Base-by-base conservation (phyloP, 2,329 filamentous ascomycete species). In the Drechslerella stenobrocha region DNA sequence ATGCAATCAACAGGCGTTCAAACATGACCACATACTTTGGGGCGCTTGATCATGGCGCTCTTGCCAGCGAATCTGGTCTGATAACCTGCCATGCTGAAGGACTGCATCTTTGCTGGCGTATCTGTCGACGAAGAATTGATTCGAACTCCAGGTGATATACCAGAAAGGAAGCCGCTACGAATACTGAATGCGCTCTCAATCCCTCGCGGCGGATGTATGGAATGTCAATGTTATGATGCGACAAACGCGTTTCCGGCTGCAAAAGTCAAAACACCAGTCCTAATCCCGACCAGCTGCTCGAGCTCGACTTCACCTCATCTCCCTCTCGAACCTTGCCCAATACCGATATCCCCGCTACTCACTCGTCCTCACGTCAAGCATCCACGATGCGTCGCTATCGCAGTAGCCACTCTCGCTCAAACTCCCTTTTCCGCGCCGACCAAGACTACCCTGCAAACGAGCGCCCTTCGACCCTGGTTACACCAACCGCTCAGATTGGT, bases 1-100 rank as follows among this genome's bases (percentile, higher is more conserved):
- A n/a, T 40, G 3, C 2, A 5, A 2, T 13, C 42, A 45, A 15
- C 15, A 18, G 20, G 52, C 15, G 48, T 47, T 47, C 28, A 37
- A 50, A 24, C n/a, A n/a, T n/a, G n/a, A n/a, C n/a, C 28, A 30
- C 28, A 13, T 55, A 87, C 88, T 79, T 83, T 89, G 18, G 89
- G 89, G 71, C 89, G 81, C 74, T 86, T 86, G 67, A 95, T 86
- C 2, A 87, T 81, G 66, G 88, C 83, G 74, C 84, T 87, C 48
- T 80, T 79, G 59, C 86, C 86, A 37, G 79, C 78, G 75, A 92
- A 92, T 48, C 85, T 83, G 60, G 81, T 79, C 55, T 88, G 78
- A n/a, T 88, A 87, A 72, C 87, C 90, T 83, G 22, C 83, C 76
- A 75, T 90, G 90, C 32, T 45, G 45, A 67, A 67, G 6, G 35